Base-by-base conservation (phyloP, 2,329 filamentous ascomycete genomes). In the Dothidotthia symphoricarpi region DNA sequence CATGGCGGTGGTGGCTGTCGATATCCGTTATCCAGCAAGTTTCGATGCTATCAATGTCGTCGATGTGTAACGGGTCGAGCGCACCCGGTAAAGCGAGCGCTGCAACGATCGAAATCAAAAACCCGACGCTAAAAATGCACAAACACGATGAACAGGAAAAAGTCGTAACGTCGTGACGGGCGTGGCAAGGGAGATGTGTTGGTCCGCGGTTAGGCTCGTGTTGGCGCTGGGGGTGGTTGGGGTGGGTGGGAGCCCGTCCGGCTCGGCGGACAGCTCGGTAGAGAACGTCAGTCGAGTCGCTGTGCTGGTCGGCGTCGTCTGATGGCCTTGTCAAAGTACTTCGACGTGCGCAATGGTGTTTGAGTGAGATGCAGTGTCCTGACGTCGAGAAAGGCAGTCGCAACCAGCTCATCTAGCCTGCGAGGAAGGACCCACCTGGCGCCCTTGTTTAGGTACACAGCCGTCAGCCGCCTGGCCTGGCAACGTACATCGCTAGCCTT, bases 111-210 rank as follows among this genome's bases (percentile, higher is more conserved):
- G 34, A 41, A 42, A 29, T 28, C 16, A 14, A 36, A 32, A 40
- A 49, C 33, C 41, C 43, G 43, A 30, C 35, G 34, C 28, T 30
- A 42, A 34, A 45, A 39, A 45, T 36, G 39, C 34, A 32, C 37
- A 33, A 12, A 44, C 38, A 36, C 25, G 19, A 13, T 39, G 43
- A 34, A 45, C 35, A 39, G 34, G 41, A 28, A 39, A 47, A 39
- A 34, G 28, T 62, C 58, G 62, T 63, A 47, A 61, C 41, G 53
- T 63, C 60, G 59, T 65, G 38, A 55, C 44, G 43, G 49, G 35
- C 46, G 56, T 55, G 42, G 50, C 29, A 39, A 42, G 40, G 37
- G 39, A 44, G 36, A 28, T 36, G 22, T 30, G 26, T 37, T 36
- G 39, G 43, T 39, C 39, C 45, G 44, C 39, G 45, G 44, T 45